Conservation (phyloP, 495 filamentous ascomycete species). For the Daldinia childiae region DNA sequence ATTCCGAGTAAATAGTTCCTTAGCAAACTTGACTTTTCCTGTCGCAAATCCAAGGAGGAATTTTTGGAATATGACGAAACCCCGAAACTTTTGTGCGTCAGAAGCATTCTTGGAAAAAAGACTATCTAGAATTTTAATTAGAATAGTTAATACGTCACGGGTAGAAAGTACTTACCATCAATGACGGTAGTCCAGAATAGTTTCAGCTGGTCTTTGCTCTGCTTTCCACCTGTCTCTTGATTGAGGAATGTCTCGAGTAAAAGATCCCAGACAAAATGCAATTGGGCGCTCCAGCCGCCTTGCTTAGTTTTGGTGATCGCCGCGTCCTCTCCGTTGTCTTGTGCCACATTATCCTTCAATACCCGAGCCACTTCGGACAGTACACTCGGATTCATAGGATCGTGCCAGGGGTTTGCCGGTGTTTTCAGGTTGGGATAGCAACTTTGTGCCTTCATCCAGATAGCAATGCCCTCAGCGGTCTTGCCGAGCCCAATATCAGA, state of each 20-base stretch:
- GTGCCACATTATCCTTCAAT: conserved; percentile 76
- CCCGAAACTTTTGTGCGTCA: conserved; percentile 87
- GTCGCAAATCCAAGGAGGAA: conserved; percentile 64
- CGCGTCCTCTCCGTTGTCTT: conserved; percentile 59
- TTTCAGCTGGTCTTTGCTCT: conserved; percentile 63
- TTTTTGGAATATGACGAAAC: conserved; percentile 84
- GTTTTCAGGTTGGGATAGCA: conserved; percentile 70
- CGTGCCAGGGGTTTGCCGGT: conserved; percentile 77
- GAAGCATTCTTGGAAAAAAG: conserved; percentile 84
- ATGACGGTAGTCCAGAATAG: conserved; percentile 91
- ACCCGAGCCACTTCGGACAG: conserved; percentile 72
- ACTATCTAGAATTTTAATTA: conserved; percentile 63
- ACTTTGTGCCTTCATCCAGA: conserved; percentile 79
- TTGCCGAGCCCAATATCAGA: conserved; percentile 70
- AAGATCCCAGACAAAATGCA: conserved; percentile 89
- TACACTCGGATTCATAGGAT: conserved; percentile 74
- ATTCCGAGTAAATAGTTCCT: conserved; percentile 78
- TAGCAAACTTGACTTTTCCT: conserved; percentile 32
- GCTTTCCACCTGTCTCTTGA: conserved; percentile 40
- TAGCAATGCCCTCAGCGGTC: conserved; percentile 85
- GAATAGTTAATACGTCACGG: neutral
- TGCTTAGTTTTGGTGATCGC: conserved; percentile 54
- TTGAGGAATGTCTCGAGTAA: conserved; percentile 65
- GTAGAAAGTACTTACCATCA: conserved; percentile 69
- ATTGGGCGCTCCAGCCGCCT: conserved; percentile 77